These are phyloP conservation scores for Dictyostelium firmibasis DNA, from an alignment of 78 protist genomes.

Conservation along the genomic window DNA sequence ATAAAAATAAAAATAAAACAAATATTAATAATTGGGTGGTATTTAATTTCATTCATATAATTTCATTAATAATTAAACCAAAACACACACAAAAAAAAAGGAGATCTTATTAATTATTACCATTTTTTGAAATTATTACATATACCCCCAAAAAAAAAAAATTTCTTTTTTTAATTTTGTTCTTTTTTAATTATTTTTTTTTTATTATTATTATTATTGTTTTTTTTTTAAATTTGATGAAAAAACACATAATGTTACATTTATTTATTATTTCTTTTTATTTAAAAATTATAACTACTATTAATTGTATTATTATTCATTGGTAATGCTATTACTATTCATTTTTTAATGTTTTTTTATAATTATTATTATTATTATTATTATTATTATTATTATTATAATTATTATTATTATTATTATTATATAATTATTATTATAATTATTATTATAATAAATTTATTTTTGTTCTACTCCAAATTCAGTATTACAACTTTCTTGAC, in stretches of 20 bases:
- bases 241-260: neutral
- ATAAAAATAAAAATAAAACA: too few relatives aligned
- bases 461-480: neutral
- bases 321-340: too few relatives aligned
- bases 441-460: neutral
- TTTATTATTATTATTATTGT: too few relatives aligned
- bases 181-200: too few relatives aligned
- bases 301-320: too few relatives aligned
- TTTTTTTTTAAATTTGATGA: neutral
- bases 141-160: neutral
- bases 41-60: neutral
- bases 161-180: neutral
- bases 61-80: neutral
- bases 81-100: neutral
- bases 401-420: too few relatives aligned
- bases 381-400: too few relatives aligned
- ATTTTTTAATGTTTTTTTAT: too few relatives aligned
- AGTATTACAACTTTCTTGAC: neutral
- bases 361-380: too few relatives aligned
- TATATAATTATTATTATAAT: too few relatives aligned
- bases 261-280: too few relatives aligned
- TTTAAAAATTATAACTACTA: too few relatives aligned
- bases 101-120: neutral
- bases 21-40: neutral
- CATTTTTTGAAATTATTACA: neutral